Conservation (phyloP, 768 basidiomycete genomes). For the Tephrocybe sp. region DNA sequence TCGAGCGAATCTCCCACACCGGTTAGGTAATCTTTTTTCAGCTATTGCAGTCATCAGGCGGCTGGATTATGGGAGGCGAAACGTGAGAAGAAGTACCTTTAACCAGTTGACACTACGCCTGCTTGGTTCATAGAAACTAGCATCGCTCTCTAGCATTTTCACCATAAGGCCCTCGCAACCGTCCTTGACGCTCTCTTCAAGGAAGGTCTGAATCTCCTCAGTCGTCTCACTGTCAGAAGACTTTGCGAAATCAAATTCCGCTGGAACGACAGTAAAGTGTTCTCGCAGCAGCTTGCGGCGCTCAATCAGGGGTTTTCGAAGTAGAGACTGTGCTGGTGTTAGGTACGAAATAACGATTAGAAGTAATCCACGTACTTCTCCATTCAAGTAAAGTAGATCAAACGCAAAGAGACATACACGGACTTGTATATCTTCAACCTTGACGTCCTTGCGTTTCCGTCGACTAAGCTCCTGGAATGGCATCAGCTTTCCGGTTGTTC, state of each 20-base stretch:
- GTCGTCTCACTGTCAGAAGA: constrained; percentile 85
- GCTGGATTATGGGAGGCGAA: background rate
- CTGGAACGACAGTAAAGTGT: constrained; percentile 79
- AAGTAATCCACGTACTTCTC: constrained; percentile 63
- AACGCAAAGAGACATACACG: constrained; percentile 96
- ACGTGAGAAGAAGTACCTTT: constrained; percentile 56
- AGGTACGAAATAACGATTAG: background rate
- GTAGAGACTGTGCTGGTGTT: constrained; percentile 59
- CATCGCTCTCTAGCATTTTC: constrained; percentile 93
- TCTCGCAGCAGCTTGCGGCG: constrained; percentile 75
- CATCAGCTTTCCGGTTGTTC: constrained; percentile 79
- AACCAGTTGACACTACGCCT: constrained; percentile 96
- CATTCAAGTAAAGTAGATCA: constrained; percentile 94
- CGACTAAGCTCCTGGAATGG: constrained; percentile 97
- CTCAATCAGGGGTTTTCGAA: constrained; percentile 72
- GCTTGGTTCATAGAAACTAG: constrained; percentile 94
- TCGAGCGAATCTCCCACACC: constrained; percentile 98
- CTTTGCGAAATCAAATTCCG: constrained; percentile 93
- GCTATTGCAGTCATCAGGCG: constrained; percentile 41
- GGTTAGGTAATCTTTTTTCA: constrained; percentile 98
- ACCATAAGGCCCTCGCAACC: constrained; percentile 99
- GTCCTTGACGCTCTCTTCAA: constrained; percentile 97
- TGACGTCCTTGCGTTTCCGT: constrained; percentile 97
- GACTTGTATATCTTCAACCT: constrained; percentile 96
- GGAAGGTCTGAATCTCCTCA: constrained; percentile 92